Conservation (phyloP, 352 stramenopile species). For the Phytophthora rubi region DNA sequence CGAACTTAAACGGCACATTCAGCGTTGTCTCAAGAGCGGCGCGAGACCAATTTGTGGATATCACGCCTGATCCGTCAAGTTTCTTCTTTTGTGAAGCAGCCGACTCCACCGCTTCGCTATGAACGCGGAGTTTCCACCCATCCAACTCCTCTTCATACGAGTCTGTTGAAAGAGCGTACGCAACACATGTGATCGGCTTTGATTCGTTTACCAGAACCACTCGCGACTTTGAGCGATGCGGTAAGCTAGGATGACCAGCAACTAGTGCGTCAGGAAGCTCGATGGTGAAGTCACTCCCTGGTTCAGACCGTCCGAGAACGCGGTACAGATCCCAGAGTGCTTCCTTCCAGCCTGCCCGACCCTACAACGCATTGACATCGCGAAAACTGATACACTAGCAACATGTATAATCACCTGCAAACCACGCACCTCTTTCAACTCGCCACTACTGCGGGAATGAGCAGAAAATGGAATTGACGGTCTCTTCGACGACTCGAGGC, state of each 20-base stretch:
- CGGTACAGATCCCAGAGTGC: conserved; percentile 76
- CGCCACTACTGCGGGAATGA: conserved; percentile 15
- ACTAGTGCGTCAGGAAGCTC: conserved; percentile 67
- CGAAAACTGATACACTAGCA: background rate
- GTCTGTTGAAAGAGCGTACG: conserved; percentile 94
- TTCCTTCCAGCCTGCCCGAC: conserved; percentile 59
- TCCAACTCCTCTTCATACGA: conserved; percentile 85
- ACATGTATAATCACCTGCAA: background rate
- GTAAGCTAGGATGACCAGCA: conserved; percentile 89
- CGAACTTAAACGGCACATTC: conserved; percentile 72
- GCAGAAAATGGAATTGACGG: conserved; percentile 22
- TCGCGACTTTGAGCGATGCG: conserved; percentile 86
- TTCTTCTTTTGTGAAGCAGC: conserved; percentile 27
- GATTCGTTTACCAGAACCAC: conserved; percentile 95
- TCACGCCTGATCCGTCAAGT: conserved; percentile 19
- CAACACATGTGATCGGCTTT: conserved; percentile 94
- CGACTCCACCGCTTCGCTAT: conserved; percentile 49
- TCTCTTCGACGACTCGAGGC: conserved; percentile 30
- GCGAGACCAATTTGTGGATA: conserved; percentile 77
- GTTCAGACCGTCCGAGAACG: conserved; percentile 60
- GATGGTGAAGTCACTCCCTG: conserved; percentile 77
- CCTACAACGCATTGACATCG: conserved; percentile 14
- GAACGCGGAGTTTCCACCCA: conserved; percentile 67
- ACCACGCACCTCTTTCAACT: conserved; percentile 54
- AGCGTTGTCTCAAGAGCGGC: conserved; percentile 58